Base-by-base conservation (phyloP, 2,329 filamentous ascomycete species). In the Pseudogymnoascus sp. region DNA sequence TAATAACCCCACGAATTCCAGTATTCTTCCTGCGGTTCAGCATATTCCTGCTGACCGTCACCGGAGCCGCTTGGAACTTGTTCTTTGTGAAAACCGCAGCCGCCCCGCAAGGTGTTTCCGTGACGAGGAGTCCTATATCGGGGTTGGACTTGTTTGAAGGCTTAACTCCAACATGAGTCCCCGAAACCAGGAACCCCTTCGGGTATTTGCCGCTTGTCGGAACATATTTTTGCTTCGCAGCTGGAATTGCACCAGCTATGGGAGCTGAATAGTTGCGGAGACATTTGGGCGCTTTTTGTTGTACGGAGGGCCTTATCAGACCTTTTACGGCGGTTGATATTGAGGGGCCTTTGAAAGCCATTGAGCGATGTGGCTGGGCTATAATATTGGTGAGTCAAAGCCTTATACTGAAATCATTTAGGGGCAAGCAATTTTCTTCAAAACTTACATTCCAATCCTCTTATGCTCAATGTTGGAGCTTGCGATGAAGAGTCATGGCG, bases 71-170 rank as follows among this genome's bases (percentile, higher is more conserved):
- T 77, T 97, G 93, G 78, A 99, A 99, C 76, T 93, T 93, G 80
- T 99, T 99, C 76, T 92, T 96, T 62, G 95, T 99, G 79, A 97
- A 97, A 53, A 97, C 93, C 6, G 92, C 95, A 0, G 93, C 91
- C 9, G 89, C 93, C 6, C 90, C 83, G 75, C 92, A 97, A 62
- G 93, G 91, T 61, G 82, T 82, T 71, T 96, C 91, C 6, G 95
- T 97, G 17, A 88, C 87, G 67, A 99, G 83, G 68, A 99, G 83
- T 37, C 93, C 91, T 60, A 99, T 83, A 75, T 99, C 95, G 33
- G 93, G 92, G 76, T 93, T 93, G 67, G 85, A 89, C 60, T 90
- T 96, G 78, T 97, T 97, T 68, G 88, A 88, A 13, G 92, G 86
- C 79, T 99, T 99, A 70, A 99, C 92, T 62, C 95, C 93, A 40